These are phyloP conservation scores for Telopea speciosissima DNA, from an alignment of 177 flowering plant species.

Conservation along the genomic window DNA sequence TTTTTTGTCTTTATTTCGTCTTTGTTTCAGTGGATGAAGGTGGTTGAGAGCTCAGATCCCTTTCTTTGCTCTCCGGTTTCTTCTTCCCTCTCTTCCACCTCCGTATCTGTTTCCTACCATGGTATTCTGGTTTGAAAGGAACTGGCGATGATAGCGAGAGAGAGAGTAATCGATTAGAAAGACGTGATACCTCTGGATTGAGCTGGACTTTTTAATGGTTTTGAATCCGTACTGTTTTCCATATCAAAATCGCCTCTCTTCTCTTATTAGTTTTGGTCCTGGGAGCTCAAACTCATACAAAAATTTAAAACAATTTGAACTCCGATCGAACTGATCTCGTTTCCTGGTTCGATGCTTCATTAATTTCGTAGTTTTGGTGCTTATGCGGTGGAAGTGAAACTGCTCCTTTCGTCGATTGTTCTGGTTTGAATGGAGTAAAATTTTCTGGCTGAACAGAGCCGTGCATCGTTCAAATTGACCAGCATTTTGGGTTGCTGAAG, in stretches of 20 bases:
- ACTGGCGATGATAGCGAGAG: neutral
- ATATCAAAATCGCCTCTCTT: neutral
- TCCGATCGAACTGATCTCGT: neutral
- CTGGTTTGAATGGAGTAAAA: neutral
- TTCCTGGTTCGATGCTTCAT: neutral
- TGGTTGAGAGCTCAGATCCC: slow-evolving; percentile 5
- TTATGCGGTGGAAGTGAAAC: neutral
- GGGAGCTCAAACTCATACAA: neutral
- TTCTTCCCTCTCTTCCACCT: neutral
- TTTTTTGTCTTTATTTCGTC: neutral
- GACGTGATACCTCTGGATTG: neutral
- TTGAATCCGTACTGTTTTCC: neutral
- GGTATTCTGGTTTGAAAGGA: slow-evolving; percentile 5
- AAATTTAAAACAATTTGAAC: too few relatives aligned
- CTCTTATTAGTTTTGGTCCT: neutral
- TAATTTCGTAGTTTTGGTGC: neutral
- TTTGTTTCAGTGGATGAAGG: neutral
- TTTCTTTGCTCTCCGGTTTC: neutral
- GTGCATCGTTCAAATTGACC: neutral
- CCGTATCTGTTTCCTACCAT: neutral
- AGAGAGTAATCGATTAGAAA: neutral
- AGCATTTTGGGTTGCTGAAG: neutral
- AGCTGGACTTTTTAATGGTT: slow-evolving; percentile 2
- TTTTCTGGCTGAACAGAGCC: neutral
- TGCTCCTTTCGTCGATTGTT: neutral